phyloP scores from a whole-genome alignment of 2,329 filamentous ascomycete species.

The Aphanoascus verrucosus region DNA sequence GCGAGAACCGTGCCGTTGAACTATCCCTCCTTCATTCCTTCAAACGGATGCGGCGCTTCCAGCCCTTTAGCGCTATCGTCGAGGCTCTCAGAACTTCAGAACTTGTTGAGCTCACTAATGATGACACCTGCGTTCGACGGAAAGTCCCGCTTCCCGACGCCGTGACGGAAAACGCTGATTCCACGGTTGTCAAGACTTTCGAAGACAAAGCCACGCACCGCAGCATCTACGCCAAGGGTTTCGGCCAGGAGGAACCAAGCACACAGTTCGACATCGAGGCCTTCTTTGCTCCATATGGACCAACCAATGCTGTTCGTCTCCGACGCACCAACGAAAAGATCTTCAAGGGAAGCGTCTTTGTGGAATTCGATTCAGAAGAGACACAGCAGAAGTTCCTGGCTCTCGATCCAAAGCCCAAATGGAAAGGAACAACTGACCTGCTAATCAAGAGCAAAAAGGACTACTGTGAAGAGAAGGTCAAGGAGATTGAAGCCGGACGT shows the following conservation, averaged over 20 bases:
- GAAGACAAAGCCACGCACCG: conserved; percentile 58
- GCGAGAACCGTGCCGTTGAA: conserved; percentile 62
- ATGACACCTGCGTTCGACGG: conserved; percentile 63
- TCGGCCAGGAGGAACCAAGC: conserved; percentile 68
- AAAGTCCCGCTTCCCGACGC: conserved; percentile 56
- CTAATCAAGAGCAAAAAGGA: conserved; percentile 77
- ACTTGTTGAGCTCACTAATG: conserved; percentile 60
- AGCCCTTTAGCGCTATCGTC: conserved; percentile 73
- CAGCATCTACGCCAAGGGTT: conserved; percentile 88
- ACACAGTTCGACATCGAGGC: conserved; percentile 91
- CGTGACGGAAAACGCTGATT: conserved; percentile 45
- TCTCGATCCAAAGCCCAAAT: conserved; percentile 70
- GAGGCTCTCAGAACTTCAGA: conserved; percentile 70
- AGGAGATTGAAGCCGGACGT: conserved; percentile 60
- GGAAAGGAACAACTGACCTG: conserved; percentile 62
- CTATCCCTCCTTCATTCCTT: conserved; percentile 72
- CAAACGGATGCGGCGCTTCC: conserved; percentile 93
- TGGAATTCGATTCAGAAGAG: conserved; percentile 77
- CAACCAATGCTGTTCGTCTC: conserved; percentile 72
- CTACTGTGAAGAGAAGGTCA: conserved; percentile 69
- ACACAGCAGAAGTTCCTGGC: conserved; percentile 68
- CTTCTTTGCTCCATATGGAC: conserved; percentile 74
- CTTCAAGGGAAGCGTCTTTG: conserved; percentile 96
- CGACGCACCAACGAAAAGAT: conserved; percentile 59
- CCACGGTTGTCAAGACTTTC: conserved; percentile 44